Percentiles rank a stretch among this genome's conserved stretches.
phyloP scores from a whole-genome alignment of 495 filamentous ascomycete species.

The Opeltia flavorubescens region DNA sequence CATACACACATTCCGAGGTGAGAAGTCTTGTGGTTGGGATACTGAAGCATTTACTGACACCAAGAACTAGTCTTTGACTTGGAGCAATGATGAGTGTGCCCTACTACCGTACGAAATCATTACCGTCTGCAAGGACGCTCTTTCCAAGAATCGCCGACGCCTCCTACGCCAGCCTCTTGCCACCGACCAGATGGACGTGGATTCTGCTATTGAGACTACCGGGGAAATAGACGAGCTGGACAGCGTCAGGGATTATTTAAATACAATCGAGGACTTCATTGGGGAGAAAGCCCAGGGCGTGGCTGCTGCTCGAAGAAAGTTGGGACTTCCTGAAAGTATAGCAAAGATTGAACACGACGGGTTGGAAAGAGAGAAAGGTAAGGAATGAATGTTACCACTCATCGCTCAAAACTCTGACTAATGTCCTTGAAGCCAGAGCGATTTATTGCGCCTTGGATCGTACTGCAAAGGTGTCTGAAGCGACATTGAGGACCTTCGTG shows the following conservation, averaged over 20 bases:
- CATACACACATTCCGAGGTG: slow-evolving; percentile 71
- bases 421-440: slow-evolving; percentile 6
- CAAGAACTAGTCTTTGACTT: slow-evolving; percentile 40
- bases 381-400: slow-evolving; percentile 1
- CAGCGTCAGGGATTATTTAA: slow-evolving; percentile 67
- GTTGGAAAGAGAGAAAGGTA: slow-evolving; percentile 5
- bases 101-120: slow-evolving; percentile 64
- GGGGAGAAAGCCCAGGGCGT: slow-evolving; percentile 40
- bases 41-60: slow-evolving; percentile 2
- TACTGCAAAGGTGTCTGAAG: slow-evolving; percentile 65
- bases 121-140: slow-evolving; percentile 43
- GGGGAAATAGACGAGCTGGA: slow-evolving; percentile 70
- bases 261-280: slow-evolving; percentile 60
- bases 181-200: slow-evolving; percentile 28
- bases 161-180: neutral
- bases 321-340: slow-evolving; percentile 15
- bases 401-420: slow-evolving; percentile 4
- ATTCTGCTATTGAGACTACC: slow-evolving; percentile 50
- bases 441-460: slow-evolving; percentile 35
- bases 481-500: slow-evolving; percentile 62
- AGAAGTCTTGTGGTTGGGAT: neutral
- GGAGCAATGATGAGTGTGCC: slow-evolving; percentile 56
- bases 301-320: slow-evolving; percentile 28
- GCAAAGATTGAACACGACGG: slow-evolving; percentile 1
- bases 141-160: slow-evolving; percentile 43